phyloP scores from a whole-genome alignment of 345 rosid genomes.

The Acer yangbiense region DNA sequence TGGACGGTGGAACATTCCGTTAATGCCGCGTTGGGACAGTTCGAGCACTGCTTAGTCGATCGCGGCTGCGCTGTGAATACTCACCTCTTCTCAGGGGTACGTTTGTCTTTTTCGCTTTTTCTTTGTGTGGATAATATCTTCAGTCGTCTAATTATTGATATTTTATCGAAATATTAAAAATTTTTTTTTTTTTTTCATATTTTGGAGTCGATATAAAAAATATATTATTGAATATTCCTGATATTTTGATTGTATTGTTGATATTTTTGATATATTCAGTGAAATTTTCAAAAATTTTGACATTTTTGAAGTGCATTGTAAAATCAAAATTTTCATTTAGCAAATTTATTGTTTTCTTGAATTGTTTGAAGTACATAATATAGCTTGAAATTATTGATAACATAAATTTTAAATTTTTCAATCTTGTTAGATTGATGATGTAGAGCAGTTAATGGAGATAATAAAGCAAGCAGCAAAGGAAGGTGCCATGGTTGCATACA shows the following conservation, averaged over 20 bases:
- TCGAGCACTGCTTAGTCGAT: constrained; percentile 85
- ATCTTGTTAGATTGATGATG: constrained; percentile 56
- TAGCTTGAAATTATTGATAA: background rate
- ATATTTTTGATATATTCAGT: no score
- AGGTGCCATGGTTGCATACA: constrained; percentile 74
- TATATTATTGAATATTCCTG: no score
- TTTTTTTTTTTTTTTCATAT: no score
- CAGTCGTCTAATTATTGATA: no score
- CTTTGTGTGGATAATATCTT: background rate
- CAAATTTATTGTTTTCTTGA: background rate
- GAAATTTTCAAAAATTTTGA: no score
- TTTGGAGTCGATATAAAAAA: no score
- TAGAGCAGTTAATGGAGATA: constrained; percentile 59
- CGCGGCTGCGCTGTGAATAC: constrained; percentile 88
- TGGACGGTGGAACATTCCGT: constrained; percentile 96
- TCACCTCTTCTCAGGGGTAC: constrained; percentile 93
- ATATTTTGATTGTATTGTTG: no score
- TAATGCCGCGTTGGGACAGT: constrained; percentile 87
- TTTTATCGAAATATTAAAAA: no score
- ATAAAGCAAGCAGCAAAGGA: constrained; percentile 86
- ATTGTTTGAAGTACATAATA: no score
- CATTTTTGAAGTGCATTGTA: background rate
- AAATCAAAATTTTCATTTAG: background rate
- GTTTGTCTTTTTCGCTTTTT: constrained; percentile 8
- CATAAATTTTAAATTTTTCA: background rate